Conservation (phyloP, 202 grass and related monocot species). For the Schoenoplectus triqueter region DNA sequence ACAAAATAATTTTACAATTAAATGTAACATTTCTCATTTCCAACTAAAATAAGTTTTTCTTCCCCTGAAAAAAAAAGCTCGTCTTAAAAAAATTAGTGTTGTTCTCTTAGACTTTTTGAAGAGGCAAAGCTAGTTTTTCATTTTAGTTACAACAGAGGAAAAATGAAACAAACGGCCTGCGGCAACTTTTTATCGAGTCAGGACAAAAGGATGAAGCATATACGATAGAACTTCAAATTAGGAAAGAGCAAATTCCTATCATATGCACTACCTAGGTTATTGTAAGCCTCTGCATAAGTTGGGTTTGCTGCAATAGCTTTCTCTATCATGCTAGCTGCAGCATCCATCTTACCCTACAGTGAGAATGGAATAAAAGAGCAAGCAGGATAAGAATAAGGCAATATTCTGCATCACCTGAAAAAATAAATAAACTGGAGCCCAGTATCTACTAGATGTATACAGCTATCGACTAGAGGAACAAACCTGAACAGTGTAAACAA, state of each 20-base stretch:
- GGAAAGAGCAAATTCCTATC: not conserved
- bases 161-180: not conserved
- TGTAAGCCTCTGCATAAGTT: conserved; percentile 90
- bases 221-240: not conserved
- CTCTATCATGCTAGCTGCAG: conserved; percentile 92
- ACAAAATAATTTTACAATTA: not conserved
- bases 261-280: conserved; percentile 83
- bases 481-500: conserved; percentile 98
- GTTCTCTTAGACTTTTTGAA: not conserved
- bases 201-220: conserved; percentile 13
- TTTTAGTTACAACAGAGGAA: conserved; percentile 2
- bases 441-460: no score
- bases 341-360: conserved; percentile 94
- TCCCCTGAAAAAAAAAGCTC: not conserved
- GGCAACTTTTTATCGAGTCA: not conserved
- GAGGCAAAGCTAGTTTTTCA: not conserved
- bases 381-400: conserved; percentile 38
- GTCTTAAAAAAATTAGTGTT: not conserved
- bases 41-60: not conserved
- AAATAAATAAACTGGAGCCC: conserved; percentile 21
- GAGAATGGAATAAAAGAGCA: conserved; percentile 36
- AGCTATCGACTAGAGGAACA: conserved; percentile 27
- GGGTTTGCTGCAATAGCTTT: conserved; percentile 92
- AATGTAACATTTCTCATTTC: not conserved
- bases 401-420: conserved; percentile 4